phyloP scores from a whole-genome alignment of 441 rosid genomes.

The Arabidopsis hybrid region DNA sequence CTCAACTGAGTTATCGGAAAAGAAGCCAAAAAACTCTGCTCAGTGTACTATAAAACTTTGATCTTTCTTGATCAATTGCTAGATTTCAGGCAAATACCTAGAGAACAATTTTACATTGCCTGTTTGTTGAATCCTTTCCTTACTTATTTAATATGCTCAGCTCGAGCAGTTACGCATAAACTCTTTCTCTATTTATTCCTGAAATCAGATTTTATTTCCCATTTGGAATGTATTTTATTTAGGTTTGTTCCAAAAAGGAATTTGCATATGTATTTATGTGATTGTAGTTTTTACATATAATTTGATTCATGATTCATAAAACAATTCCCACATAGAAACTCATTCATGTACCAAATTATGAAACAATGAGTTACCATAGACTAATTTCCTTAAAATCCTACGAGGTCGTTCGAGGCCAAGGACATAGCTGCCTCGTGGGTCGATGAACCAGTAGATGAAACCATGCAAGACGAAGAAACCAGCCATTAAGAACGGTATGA shows the following conservation, averaged over 20 bases:
- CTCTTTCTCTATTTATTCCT: not conserved
- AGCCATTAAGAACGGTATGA: conserved; percentile 34
- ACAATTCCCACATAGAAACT: not conserved
- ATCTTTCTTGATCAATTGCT: conserved; percentile 13
- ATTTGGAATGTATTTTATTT: conserved; percentile 24
- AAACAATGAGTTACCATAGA: conserved; percentile 35
- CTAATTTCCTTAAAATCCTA: conserved; percentile 9
- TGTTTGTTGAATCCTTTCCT: conserved; percentile 15
- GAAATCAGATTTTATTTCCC: conserved; percentile 7
- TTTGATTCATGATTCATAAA: not conserved
- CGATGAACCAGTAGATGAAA: conserved; percentile 49
- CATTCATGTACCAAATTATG: conserved; percentile 23
- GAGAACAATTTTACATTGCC: not conserved
- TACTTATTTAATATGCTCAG: conserved; percentile 10
- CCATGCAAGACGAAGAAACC: conserved; percentile 40
- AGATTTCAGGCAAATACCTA: conserved; percentile 15
- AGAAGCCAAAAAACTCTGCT: conserved; percentile 1
- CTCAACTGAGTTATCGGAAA: not conserved
- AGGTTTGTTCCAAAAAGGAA: not conserved
- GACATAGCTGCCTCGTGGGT: conserved; percentile 45
- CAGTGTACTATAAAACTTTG: conserved; percentile 9
- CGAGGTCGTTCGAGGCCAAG: conserved; percentile 36
- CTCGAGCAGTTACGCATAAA: conserved; percentile 22
- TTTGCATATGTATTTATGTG: not conserved
- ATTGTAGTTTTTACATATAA: not conserved